Percentiles rank a stretch among this genome's conserved stretches.
These are phyloP conservation scores for Penicillium ochrochloron DNA, from an alignment of 495 filamentous ascomycete genomes.

Conservation along the genomic window DNA sequence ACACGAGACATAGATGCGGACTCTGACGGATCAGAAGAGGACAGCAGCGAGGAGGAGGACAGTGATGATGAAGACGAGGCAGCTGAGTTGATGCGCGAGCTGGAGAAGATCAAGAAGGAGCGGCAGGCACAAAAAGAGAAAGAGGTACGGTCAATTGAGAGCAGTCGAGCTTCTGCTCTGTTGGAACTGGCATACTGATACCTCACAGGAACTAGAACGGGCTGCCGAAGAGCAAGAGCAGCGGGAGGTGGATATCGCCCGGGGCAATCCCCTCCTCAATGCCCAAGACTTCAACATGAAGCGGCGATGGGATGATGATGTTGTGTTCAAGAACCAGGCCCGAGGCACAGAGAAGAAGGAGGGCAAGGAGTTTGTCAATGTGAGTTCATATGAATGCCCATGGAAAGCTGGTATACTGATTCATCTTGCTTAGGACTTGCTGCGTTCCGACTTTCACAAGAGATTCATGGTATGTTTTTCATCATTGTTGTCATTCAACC, in stretches of 20 bases:
- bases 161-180: background rate
- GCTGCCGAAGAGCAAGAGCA: slow-evolving; percentile 78
- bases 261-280: slow-evolving; percentile 91
- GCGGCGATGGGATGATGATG: slow-evolving; percentile 92
- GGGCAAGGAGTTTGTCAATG: slow-evolving; percentile 95
- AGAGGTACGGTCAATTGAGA: slow-evolving; percentile 58
- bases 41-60: slow-evolving; percentile 71
- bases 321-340: slow-evolving; percentile 99
- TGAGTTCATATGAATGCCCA: slow-evolving; percentile 41
- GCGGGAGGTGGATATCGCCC: slow-evolving; percentile 84
- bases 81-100: slow-evolving; percentile 84
- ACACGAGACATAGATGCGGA: slow-evolving; percentile 91
- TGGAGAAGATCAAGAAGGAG: slow-evolving; percentile 94
- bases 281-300: slow-evolving; percentile 54
- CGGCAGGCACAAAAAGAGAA: slow-evolving; percentile 81
- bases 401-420: slow-evolving; percentile 27
- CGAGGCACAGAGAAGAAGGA: slow-evolving; percentile 93
- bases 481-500: background rate
- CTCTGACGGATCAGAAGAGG: slow-evolving; percentile 69
- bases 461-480: slow-evolving; percentile 81
- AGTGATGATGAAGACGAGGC: slow-evolving; percentile 87
- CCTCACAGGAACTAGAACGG: slow-evolving; percentile 68
- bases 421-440: slow-evolving; percentile 65
- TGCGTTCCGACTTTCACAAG: slow-evolving; percentile 96
- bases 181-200: slow-evolving; percentile 17